These are phyloP conservation scores for Solanum piurae DNA, from an alignment of 257 asterid species.

Conservation along the genomic window DNA sequence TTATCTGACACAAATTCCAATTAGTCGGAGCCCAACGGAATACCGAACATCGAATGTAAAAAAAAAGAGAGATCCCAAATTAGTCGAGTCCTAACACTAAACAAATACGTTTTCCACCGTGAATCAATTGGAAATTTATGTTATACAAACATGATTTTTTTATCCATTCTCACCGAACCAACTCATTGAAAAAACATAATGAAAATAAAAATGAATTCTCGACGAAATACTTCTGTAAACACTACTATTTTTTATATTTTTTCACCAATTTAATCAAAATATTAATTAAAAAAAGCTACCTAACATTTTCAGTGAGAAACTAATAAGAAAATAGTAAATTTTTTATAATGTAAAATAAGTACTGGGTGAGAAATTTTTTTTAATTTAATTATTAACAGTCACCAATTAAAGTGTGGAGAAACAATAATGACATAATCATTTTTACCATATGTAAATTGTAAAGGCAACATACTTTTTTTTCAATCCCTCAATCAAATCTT, in stretches of 20 bases:
- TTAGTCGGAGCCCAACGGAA: accelerated
- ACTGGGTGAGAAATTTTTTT: not conserved
- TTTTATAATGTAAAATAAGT: not conserved
- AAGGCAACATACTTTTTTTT: slow-evolving; percentile 45
- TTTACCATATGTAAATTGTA: slow-evolving; percentile 53
- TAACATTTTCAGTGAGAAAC: not conserved
- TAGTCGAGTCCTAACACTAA: accelerated
- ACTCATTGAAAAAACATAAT: not conserved
- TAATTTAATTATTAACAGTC: not conserved
- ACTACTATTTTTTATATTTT: not conserved
- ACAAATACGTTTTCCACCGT: accelerated
- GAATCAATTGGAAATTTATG: accelerated
- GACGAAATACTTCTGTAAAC: not conserved
- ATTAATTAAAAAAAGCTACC: not conserved
- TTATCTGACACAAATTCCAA: accelerated
- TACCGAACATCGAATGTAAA: not conserved
- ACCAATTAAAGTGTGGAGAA: slow-evolving; percentile 15
- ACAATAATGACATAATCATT: slow-evolving; percentile 69
- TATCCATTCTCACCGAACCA: not conserved
- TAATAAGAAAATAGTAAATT: not conserved
- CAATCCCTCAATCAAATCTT: slow-evolving; percentile 19
- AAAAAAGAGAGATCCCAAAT: accelerated
- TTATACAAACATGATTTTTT: no score
- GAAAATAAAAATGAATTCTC: no score
- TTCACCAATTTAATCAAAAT: not conserved